Percentiles rank a stretch among this genome's conserved stretches.
Conservation (phyloP, 2,329 filamentous ascomycete species). For the Diplodia intermedia region DNA sequence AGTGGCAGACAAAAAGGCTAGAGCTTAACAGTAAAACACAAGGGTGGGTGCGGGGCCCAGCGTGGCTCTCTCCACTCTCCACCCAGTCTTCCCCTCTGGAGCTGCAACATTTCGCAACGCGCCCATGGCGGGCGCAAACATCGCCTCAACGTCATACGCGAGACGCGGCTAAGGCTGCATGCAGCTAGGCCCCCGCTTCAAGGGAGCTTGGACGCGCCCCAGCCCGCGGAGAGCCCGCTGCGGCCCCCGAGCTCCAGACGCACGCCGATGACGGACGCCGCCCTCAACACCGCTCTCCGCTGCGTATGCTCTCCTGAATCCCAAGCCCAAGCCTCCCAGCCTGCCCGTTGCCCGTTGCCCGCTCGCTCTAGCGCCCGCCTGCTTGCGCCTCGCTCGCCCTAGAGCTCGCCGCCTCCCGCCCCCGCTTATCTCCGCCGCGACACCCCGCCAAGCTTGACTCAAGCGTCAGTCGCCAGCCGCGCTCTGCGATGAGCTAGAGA, state of each 20-base stretch:
- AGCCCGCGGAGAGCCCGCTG: conserved; percentile 11
- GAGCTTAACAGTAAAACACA: conserved; percentile 12
- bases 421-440: conserved; percentile 27
- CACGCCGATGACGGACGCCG: conserved; percentile 22
- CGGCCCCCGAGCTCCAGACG: conserved; percentile 5
- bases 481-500: conserved; percentile 30
- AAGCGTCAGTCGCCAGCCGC: conserved; percentile 19
- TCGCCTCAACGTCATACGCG: conserved; percentile 29
- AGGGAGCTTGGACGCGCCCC: conserved; percentile 25
- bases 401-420: background rate
- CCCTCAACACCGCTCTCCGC: conserved; percentile 15
- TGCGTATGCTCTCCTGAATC: conserved; percentile 4
- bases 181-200: conserved; percentile 23
- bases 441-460: conserved; percentile 33
- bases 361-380: background rate
- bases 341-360: background rate
- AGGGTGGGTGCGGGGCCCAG: conserved; percentile 17
- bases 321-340: background rate
- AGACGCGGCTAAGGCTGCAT: conserved; percentile 15
- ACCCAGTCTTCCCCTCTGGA: conserved; percentile 20
- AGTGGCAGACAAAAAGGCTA: conserved; percentile 7
- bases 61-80: conserved; percentile 29
- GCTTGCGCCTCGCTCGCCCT: background rate
- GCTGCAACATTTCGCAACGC: conserved; percentile 28
- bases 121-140: conserved; percentile 23